Conservation (phyloP, 257 asterid species). For the Linaria vulgaris region DNA sequence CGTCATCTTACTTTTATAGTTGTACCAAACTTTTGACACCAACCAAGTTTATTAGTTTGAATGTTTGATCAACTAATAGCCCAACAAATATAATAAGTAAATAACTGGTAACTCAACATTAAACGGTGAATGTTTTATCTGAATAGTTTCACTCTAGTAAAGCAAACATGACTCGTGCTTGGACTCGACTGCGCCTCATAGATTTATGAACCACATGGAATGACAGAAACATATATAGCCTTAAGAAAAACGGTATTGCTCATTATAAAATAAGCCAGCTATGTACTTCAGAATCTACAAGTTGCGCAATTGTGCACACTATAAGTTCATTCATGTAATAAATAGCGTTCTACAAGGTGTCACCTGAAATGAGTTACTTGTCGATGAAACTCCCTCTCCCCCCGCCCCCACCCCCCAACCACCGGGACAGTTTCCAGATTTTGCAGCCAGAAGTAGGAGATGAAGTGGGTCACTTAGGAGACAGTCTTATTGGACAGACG, state of each 20-base stretch:
- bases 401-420: too few species aligned
- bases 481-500: conserved; percentile 76
- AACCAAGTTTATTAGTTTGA: too few species aligned
- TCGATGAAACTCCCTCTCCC: conserved; percentile 4
- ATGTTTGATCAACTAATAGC: too few species aligned
- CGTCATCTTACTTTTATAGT: too few species aligned
- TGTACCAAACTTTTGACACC: too few species aligned
- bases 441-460: background rate
- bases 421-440: conserved; percentile 16
- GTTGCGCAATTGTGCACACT: background rate
- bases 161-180: background rate
- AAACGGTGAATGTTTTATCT: too few species aligned
- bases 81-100: too few species aligned
- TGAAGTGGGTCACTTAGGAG: conserved; percentile 56
- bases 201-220: conserved; percentile 15
- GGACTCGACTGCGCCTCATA: background rate
- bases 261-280: conserved; percentile 10
- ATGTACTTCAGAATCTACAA: conserved; percentile 14
- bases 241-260: conserved; percentile 4
- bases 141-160: background rate
- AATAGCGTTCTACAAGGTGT: background rate
- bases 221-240: conserved; percentile 7
- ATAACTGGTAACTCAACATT: too few species aligned
- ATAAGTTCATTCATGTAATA: conserved; percentile 7
- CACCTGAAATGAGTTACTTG: background rate